Base-by-base conservation (phyloP, 345 rosid genomes). In the Trapa bicornis region DNA sequence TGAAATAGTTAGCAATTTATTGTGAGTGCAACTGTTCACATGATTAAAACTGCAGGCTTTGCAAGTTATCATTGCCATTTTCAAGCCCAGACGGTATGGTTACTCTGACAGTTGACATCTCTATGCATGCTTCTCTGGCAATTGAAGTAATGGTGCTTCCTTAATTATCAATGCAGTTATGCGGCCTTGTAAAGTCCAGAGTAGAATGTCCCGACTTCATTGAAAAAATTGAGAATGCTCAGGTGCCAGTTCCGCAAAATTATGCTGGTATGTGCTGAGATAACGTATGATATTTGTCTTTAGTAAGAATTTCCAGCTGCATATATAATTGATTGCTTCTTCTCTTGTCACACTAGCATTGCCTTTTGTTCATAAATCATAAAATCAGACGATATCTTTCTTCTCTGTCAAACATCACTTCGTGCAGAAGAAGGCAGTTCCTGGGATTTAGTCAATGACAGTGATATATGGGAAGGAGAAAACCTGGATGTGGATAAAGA, bases 111-210 rank as follows among this genome's bases (percentile, higher is more conserved):
- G 33, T 10, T 53, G 35, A 22, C 60, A 8, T 22, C 33, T 54
- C 5, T n/a, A 22, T 6, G 37, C 37, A 32, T 33, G 38, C 37
- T 4, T 33, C 60, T n/a, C 14, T 57, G 61, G 35, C 7, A 5
- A 41, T 58, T 38, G 47, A n/a, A 43, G 16, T 53, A 39, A 47
- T 0, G 37, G 6, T 52, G 56, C 37, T 50, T 50, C 56, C 42
- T 64, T 71, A 33, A 37, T 54, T 42, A 47, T 67, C 32, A 14
- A 66, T 79, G 86, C 89, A 94, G 99, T 81, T 94, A 56, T 86
- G 91, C 17, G 82, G 85, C 71, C 95, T 90, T 78, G 86, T 91
- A 43, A 87, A 83, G 75, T 91, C 97, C 52, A 86, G 96, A 80
- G 85, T 88, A 60, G 88, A 80, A 78, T 79, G 96, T 74, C 67